Evolutionary conservation across 2,329 filamentous ascomycete species (phyloP).

Genomic region (Fusarium sp.): DNA sequence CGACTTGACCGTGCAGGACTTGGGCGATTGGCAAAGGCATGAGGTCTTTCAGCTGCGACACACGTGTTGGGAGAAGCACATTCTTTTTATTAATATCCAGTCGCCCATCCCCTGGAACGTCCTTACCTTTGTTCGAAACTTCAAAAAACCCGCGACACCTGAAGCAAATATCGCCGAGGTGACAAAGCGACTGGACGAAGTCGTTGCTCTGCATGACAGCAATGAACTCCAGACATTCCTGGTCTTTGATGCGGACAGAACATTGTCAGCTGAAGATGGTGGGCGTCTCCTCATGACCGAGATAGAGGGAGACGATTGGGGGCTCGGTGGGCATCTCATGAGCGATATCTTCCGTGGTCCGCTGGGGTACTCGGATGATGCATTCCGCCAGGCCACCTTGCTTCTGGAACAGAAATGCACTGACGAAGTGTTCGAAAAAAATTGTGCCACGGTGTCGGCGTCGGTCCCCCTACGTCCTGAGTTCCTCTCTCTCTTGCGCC

Average conservation of each 20-base stretch:
- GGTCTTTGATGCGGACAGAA: conserved; percentile 68
- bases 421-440: conserved; percentile 51
- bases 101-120: background rate
- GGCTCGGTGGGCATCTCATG: conserved; percentile 31
- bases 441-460: conserved; percentile 57
- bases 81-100: background rate
- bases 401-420: conserved; percentile 59
- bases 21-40: background rate
- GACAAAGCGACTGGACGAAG: conserved; percentile 45
- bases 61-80: background rate
- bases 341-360: conserved; percentile 54
- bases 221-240: conserved; percentile 54
- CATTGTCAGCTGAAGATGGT: conserved; percentile 60
- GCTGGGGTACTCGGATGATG: conserved; percentile 60
- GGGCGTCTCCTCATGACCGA: conserved; percentile 59
- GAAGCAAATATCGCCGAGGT: conserved; percentile 49
- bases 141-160: conserved; percentile 32
- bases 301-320: background rate
- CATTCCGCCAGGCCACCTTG: conserved; percentile 64
- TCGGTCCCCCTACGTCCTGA: conserved; percentile 57
- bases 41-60: background rate
- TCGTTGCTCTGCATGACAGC: conserved; percentile 43
- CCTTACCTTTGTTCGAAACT: background rate
- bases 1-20: accelerated
- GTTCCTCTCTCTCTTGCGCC: conserved; percentile 55